Percentiles rank a stretch among this genome's conserved stretches.
Evolutionary conservation across 768 basidiomycete genomes (phyloP).

Genomic region (Rhodotorula paludigena): DNA sequence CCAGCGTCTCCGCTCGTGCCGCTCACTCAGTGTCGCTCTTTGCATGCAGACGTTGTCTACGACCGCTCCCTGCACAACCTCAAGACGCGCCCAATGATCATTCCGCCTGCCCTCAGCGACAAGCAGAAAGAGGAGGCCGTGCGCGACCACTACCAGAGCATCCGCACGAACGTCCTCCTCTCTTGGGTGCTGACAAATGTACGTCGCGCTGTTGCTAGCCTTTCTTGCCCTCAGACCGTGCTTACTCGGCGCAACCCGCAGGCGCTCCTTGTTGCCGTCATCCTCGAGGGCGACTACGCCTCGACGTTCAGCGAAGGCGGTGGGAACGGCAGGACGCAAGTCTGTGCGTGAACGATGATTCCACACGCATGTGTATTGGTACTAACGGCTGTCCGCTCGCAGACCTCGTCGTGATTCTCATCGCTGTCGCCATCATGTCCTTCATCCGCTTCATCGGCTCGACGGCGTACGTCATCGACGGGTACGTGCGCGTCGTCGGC

Average conservation of each 20-base stretch:
- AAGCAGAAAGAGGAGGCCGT: constrained; percentile 47
- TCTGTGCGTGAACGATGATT: constrained; percentile 32
- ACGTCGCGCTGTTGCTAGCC: too few species aligned
- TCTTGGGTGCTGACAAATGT: constrained; percentile 79
- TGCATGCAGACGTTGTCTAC: constrained; percentile 63
- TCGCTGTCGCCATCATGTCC: constrained; percentile 68
- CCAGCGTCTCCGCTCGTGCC: background rate
- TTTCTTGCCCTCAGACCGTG: too few species aligned
- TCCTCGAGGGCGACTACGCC: constrained; percentile 60
- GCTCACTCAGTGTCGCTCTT: background rate
- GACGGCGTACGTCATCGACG: constrained; percentile 50
- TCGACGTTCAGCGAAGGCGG: constrained; percentile 59
- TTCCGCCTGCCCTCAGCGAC: constrained; percentile 43
- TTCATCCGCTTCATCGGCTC: constrained; percentile 59
- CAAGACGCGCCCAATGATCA: constrained; percentile 41
- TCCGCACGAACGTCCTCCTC: constrained; percentile 75
- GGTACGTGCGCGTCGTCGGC: constrained; percentile 25
- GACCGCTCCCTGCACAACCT: constrained; percentile 72
- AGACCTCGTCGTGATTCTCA: constrained; percentile 74
- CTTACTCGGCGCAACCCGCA: constrained; percentile 42
- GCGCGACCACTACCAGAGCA: constrained; percentile 80
- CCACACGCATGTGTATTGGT: too few species aligned
- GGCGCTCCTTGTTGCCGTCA: constrained; percentile 65
- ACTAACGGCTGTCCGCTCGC: constrained; percentile 35
- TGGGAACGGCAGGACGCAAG: constrained; percentile 57